Percentiles rank a stretch among this genome's conserved stretches.
phyloP scores from a whole-genome alignment of 1,284 basidiomycete species.

The Earliella scabrosa region DNA sequence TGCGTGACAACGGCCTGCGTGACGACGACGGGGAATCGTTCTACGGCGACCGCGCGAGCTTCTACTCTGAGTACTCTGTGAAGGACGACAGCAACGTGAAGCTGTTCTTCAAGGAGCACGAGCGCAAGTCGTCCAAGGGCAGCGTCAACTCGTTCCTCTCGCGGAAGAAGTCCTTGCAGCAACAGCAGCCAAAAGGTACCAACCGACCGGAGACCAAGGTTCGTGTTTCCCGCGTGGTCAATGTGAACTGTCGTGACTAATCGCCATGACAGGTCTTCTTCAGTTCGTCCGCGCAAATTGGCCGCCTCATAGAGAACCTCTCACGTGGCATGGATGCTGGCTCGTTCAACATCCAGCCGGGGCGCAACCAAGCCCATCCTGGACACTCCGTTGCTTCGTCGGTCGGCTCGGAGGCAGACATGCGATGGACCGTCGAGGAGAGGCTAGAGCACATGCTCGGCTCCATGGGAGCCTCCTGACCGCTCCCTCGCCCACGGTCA shows the following conservation, averaged over 20 bases:
- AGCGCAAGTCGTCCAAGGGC: conserved; percentile 64
- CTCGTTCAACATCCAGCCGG: conserved; percentile 71
- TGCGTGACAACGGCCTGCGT: conserved; percentile 79
- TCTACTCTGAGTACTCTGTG: conserved; percentile 73
- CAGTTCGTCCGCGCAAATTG: conserved; percentile 76
- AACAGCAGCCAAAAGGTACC: conserved; percentile 44
- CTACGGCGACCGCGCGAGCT: conserved; percentile 69
- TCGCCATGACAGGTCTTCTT: conserved; percentile 67
- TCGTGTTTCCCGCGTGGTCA: conserved; percentile 27
- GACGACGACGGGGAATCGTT: conserved; percentile 75
- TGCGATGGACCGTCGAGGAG: conserved; percentile 75
- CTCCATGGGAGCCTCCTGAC: conserved; percentile 43
- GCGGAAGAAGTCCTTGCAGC: conserved; percentile 56
- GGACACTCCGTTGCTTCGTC: conserved; percentile 64
- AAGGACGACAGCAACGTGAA: conserved; percentile 65
- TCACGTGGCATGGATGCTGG: conserved; percentile 80
- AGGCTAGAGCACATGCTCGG: conserved; percentile 75
- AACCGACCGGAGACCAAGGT: conserved; percentile 82
- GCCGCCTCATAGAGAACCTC: conserved; percentile 77
- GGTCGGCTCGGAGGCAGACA: conserved; percentile 61
- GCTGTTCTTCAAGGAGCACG: conserved; percentile 75
- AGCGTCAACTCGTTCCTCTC: conserved; percentile 66
- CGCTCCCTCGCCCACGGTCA: conserved; percentile 7
- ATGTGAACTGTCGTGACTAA: conserved; percentile 9
- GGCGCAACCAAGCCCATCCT: conserved; percentile 32